Conservation (phyloP, 2,329 filamentous ascomycete species). For the Emmonsia crescens region DNA sequence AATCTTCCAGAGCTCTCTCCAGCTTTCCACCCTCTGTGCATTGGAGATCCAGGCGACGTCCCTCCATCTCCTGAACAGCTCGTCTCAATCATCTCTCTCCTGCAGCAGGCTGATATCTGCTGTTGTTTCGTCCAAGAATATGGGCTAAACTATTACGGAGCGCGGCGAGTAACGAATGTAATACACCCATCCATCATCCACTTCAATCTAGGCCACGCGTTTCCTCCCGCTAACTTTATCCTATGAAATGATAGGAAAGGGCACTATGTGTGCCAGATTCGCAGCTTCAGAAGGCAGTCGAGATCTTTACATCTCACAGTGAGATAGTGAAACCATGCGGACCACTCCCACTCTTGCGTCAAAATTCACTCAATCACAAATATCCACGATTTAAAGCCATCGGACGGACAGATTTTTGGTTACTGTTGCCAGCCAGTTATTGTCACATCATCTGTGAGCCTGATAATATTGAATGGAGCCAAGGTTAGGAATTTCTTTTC, state of each 20-base stretch:
- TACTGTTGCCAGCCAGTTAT: background rate
- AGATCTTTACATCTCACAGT: background rate
- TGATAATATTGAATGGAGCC: background rate
- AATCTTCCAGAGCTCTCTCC: background rate
- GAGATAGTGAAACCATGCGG: background rate
- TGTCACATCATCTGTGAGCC: background rate
- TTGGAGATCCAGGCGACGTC: background rate
- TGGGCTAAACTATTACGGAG: slow-evolving; percentile 1
- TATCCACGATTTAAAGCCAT: slow-evolving; percentile 1
- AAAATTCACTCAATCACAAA: background rate
- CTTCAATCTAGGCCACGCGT: no score
- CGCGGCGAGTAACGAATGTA: background rate
- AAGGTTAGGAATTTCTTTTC: background rate
- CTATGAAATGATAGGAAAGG: background rate
- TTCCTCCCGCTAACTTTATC: background rate
- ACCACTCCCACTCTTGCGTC: background rate
- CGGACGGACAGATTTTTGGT: background rate
- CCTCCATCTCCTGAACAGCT: slow-evolving; percentile 6
- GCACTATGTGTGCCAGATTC: background rate
- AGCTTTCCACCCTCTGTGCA: background rate
- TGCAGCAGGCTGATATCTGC: background rate
- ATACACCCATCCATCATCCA: no score
- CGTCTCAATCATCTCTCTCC: background rate
- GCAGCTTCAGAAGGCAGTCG: background rate
- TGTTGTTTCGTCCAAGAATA: background rate